phyloP scores from a whole-genome alignment of 2,329 filamentous ascomycete genomes.

The Elsinoe necatrix region DNA sequence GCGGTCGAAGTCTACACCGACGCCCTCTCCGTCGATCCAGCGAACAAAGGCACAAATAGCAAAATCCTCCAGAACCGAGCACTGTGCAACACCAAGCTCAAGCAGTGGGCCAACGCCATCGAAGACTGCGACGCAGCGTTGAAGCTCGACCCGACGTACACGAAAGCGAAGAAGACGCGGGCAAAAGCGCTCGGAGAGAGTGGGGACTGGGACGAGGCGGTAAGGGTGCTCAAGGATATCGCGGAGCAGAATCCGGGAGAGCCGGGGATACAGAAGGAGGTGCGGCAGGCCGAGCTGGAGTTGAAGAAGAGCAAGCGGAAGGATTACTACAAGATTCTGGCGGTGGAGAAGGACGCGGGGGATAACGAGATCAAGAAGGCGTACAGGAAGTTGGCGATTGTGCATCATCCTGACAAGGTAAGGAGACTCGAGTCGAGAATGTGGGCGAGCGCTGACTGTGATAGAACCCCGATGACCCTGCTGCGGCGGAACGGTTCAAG shows the following conservation, averaged over 20 bases:
- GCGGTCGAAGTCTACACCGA: constrained; percentile 79
- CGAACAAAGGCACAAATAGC: constrained; percentile 85
- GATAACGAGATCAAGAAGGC: constrained; percentile 90
- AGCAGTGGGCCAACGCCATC: constrained; percentile 74
- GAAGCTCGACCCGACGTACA: constrained; percentile 71
- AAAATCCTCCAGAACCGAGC: constrained; percentile 94
- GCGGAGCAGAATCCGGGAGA: constrained; percentile 77
- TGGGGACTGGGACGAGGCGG: constrained; percentile 85
- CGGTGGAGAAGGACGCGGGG: constrained; percentile 73
- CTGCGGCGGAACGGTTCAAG: constrained; percentile 89
- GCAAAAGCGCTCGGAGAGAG: constrained; percentile 80
- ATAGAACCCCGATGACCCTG: constrained; percentile 70
- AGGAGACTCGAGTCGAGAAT: not conserved
- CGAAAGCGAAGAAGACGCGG: constrained; percentile 87
- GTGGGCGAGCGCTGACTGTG: not conserved
- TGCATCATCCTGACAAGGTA: constrained; percentile 85
- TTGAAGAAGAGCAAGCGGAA: constrained; percentile 96
- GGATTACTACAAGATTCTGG: constrained; percentile 98
- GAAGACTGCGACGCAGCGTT: constrained; percentile 79
- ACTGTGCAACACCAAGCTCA: constrained; percentile 72
- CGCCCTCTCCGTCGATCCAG: constrained; percentile 75
- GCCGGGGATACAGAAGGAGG: constrained; percentile 69
- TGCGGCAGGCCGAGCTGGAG: constrained; percentile 84
- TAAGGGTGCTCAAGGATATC: constrained; percentile 80
- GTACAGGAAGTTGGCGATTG: constrained; percentile 87